Percentiles rank a stretch among this genome's conserved stretches.
Conservation (phyloP, 2,329 filamentous ascomycete genomes). For the Aspergillus texensis region DNA sequence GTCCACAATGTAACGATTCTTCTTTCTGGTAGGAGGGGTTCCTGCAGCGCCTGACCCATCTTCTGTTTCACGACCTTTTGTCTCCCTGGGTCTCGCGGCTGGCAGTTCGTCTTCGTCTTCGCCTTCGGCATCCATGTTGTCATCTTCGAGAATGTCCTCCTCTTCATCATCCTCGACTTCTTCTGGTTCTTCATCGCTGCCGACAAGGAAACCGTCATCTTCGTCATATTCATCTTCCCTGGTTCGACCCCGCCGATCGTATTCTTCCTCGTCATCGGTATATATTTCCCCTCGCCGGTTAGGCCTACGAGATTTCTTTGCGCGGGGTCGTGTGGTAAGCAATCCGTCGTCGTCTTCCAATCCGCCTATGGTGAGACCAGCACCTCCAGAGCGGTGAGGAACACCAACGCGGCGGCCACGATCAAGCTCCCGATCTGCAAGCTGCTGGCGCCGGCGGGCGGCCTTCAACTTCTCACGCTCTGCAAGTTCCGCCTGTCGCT, state of each 20-base stretch:
- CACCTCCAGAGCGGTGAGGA: conserved; percentile 47
- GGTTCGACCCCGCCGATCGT: conserved; percentile 47
- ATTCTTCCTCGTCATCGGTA: conserved; percentile 53
- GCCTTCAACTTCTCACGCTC: conserved; percentile 61
- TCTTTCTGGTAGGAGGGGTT: conserved; percentile 46
- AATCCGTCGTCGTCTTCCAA: conserved; percentile 61
- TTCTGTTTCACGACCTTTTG: conserved; percentile 22
- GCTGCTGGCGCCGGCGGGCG: conserved; percentile 57
- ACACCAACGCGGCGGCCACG: conserved; percentile 54
- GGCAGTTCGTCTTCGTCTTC: conserved; percentile 39
- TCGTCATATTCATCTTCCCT: conserved; percentile 83
- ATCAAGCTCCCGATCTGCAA: conserved; percentile 58
- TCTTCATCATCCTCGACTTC: conserved; percentile 49
- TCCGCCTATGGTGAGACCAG: conserved; percentile 58
- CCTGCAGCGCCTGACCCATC: conserved; percentile 28
- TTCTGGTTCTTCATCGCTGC: conserved; percentile 52
- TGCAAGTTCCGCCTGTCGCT: conserved; percentile 60
- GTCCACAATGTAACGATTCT: conserved; percentile 51
- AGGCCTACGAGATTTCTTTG: conserved; percentile 39
- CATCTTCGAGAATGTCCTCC: conserved; percentile 46
- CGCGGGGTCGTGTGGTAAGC: conserved; percentile 44
- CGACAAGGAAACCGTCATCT: conserved; percentile 74
- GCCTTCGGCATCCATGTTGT: conserved; percentile 50
- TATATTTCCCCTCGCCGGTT: conserved; percentile 53
- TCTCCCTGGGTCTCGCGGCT: conserved; percentile 32